These are phyloP conservation scores for Cryptococcus maquisensis DNA, from an alignment of 1,284 basidiomycete species.

Conservation along the genomic window DNA sequence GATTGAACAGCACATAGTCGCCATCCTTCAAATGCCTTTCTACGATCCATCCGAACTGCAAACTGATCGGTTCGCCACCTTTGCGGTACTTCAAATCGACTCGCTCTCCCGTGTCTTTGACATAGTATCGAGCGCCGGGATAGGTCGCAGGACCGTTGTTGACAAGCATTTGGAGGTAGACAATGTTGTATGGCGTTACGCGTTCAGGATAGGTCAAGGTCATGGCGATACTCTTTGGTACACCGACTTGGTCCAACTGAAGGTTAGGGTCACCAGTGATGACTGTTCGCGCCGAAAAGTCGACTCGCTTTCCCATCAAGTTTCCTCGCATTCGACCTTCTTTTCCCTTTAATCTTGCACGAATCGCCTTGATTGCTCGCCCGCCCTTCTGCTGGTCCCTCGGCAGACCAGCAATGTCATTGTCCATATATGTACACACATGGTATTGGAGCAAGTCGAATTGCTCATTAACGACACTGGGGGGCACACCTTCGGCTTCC, in stretches of 20 bases:
- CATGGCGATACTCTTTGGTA: conserved; percentile 95
- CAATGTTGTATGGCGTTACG: conserved; percentile 97
- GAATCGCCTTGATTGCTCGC: conserved; percentile 96
- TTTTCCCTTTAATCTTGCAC: conserved; percentile 96
- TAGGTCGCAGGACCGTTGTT: conserved; percentile 93
- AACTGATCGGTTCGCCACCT: conserved; percentile 83
- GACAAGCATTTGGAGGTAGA: conserved; percentile 91
- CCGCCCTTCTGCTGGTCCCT: conserved; percentile 97
- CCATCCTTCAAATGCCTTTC: conserved; percentile 97
- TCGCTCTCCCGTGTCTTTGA: conserved; percentile 95
- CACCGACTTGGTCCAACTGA: conserved; percentile 94
- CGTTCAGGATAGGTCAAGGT: conserved; percentile 97
- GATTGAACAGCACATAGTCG: conserved; percentile 96
- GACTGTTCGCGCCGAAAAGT: conserved; percentile 98
- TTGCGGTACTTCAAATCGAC: conserved; percentile 97
- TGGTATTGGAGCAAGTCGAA: conserved; percentile 98
- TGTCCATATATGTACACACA: conserved; percentile 99
- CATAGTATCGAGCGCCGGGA: conserved; percentile 94
- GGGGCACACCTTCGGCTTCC: conserved; percentile 94
- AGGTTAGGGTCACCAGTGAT: conserved; percentile 99
- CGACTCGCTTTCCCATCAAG: conserved; percentile 99
- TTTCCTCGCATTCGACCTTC: conserved; percentile 97
- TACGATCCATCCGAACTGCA: conserved; percentile 99
- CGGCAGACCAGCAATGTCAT: conserved; percentile 96
- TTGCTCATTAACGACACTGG: conserved; percentile 92